A percentile compares a stretch with the other conserved stretches of the same genome.
Conservation (phyloP, 331 rosid genomes). For the Spiraea crenata region DNA sequence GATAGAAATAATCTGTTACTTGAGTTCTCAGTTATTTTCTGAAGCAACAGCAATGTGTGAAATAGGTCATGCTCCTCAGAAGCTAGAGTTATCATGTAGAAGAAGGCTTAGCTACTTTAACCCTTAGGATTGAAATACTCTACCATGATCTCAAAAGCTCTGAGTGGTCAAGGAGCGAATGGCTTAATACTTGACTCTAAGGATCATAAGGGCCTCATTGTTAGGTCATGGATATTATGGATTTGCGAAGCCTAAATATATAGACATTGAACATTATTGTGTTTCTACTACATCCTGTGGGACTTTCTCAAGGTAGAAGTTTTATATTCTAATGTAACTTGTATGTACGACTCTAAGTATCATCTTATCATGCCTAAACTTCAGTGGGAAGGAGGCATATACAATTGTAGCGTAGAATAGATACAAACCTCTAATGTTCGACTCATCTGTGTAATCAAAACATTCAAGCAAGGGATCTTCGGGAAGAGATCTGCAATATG, state of each 20-base stretch:
- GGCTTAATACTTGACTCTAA: no score
- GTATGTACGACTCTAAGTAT: neutral
- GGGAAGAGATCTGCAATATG: conserved; percentile 84
- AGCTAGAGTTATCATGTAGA: no score
- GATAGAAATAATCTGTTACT: no score
- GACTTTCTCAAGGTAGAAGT: neutral
- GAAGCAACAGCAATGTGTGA: no score
- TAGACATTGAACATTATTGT: neutral
- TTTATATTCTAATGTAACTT: neutral
- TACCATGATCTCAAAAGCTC: neutral
- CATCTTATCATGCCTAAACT: neutral
- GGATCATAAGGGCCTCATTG: neutral
- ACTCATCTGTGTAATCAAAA: conserved; percentile 48
- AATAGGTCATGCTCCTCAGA: neutral
- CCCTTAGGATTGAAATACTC: neutral
- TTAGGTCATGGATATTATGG: neutral
- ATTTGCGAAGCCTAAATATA: neutral
- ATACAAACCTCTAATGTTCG: conserved; percentile 58
- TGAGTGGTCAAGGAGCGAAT: no score
- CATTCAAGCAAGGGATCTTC: conserved; percentile 90
- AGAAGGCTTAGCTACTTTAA: neutral
- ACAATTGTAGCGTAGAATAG: neutral
- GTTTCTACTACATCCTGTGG: neutral
- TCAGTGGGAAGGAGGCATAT: neutral
- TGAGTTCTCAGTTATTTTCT: no score